Evolutionary conservation across 2,329 filamentous ascomycete genomes (phyloP).

Genomic region (Pyricularia sp.): DNA sequence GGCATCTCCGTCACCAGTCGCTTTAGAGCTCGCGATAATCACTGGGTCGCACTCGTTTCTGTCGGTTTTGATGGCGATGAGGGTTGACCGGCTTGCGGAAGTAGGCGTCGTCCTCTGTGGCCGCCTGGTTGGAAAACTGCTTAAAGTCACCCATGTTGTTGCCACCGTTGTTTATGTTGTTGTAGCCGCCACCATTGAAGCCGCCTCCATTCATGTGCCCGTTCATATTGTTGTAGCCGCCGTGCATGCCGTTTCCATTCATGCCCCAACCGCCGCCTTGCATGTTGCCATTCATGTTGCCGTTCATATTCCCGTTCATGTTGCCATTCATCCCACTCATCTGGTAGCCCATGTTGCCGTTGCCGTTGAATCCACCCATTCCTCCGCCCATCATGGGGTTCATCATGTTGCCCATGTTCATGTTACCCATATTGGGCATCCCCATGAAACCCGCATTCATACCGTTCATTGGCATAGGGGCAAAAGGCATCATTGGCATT

Average conservation of each 20-base stretch:
- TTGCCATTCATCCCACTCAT: conserved; percentile 18
- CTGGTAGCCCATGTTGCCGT: conserved; percentile 23
- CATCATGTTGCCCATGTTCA: conserved; percentile 24
- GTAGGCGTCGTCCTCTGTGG: conserved; percentile 80
- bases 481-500: conserved; percentile 22
- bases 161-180: conserved; percentile 10
- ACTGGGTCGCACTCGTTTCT: conserved; percentile 71
- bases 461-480: conserved; percentile 11
- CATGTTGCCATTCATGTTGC: conserved; percentile 11
- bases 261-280: conserved; percentile 10
- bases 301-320: conserved; percentile 24
- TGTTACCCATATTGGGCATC: conserved; percentile 25
- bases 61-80: conserved; percentile 75
- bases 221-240: conserved; percentile 22
- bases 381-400: conserved; percentile 26
- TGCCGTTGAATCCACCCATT: conserved; percentile 27
- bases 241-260: conserved; percentile 21
- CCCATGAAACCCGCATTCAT: conserved; percentile 26
- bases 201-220: conserved; percentile 22
- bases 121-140: conserved; percentile 41
- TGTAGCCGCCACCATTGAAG: conserved; percentile 19
- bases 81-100: conserved; percentile 95
- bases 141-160: conserved; percentile 26
- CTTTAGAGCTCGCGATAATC: conserved; percentile 76
- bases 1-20: background rate